phyloP scores from a whole-genome alignment of 78 protist species.

The Dictyostelium citrinum region DNA sequence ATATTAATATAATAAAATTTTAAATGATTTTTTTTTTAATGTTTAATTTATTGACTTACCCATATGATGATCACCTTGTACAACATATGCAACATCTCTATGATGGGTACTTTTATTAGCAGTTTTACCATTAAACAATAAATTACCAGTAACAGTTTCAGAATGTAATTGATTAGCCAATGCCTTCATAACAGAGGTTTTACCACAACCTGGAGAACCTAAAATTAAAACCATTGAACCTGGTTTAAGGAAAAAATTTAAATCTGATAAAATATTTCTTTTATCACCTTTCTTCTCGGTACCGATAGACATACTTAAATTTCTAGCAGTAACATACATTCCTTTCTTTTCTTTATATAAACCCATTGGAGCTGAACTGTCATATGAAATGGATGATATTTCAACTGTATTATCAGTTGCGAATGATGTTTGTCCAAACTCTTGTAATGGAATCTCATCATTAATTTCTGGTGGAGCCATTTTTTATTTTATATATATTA shows the following conservation, averaged over 20 bases:
- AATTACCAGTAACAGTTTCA: not conserved
- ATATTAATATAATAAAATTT: not conserved
- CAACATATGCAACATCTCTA: constrained; percentile 66
- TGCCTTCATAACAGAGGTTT: constrained; percentile 51
- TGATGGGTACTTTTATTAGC: constrained; percentile 41
- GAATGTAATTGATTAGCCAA: constrained; percentile 17
- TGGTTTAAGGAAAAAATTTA: constrained; percentile 74
- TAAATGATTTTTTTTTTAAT: not conserved
- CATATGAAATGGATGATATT: not conserved
- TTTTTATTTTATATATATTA: not conserved
- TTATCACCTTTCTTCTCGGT: constrained; percentile 7
- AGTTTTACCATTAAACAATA: constrained; percentile 34
- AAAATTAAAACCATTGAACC: constrained; percentile 75
- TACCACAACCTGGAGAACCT: constrained; percentile 80
- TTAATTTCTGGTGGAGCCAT: constrained; percentile 12
- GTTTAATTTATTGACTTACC: not conserved
- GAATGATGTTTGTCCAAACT: not conserved
- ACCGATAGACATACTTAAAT: constrained; percentile 24
- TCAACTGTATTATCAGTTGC: not conserved
- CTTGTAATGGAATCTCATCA: not conserved
- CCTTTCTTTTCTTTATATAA: constrained; percentile 16
- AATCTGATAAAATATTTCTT: constrained; percentile 27
- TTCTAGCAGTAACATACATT: constrained; percentile 49
- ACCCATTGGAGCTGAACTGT: not conserved
- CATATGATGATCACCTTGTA: constrained; percentile 77